These are phyloP conservation scores for Apiospora arundinis DNA, from an alignment of 2,329 filamentous ascomycete genomes.

Conservation along the genomic window DNA sequence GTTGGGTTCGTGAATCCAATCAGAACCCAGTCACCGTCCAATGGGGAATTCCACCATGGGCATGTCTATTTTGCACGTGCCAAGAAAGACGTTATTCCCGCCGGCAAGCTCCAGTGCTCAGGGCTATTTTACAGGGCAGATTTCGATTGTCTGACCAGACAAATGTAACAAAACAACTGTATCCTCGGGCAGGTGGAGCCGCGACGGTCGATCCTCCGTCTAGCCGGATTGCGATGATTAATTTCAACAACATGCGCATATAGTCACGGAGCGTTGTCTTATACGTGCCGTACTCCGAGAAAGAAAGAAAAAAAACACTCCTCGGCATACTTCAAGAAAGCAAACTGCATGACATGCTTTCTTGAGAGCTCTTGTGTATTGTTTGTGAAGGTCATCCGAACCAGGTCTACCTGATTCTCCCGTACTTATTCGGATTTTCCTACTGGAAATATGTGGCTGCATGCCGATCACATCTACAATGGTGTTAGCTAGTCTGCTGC, in stretches of 20 bases:
- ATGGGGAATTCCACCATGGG: background rate
- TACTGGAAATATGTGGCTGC: background rate
- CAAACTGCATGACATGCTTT: background rate
- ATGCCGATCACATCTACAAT: background rate
- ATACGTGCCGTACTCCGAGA: background rate
- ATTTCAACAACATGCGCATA: background rate
- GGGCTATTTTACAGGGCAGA: background rate
- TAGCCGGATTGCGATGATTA: background rate
- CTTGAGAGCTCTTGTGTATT: background rate
- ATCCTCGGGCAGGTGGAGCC: slow-evolving; percentile 2
- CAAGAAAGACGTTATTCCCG: background rate
- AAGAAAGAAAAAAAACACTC: background rate
- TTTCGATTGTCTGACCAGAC: background rate
- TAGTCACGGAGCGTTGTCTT: background rate
- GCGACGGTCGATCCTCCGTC: no score
- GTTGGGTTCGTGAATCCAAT: slow-evolving; percentile 4
- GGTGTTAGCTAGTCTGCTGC: background rate
- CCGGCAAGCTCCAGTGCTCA: background rate
- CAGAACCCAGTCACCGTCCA: slow-evolving; percentile 9
- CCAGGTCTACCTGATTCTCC: background rate
- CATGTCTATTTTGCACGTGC: background rate
- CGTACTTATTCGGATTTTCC: background rate
- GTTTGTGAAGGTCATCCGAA: background rate
- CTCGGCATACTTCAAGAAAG: background rate
- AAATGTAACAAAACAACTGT: background rate